phyloP scores from a whole-genome alignment of 768 basidiomycete species.

The Austroboletus eburneus region DNA sequence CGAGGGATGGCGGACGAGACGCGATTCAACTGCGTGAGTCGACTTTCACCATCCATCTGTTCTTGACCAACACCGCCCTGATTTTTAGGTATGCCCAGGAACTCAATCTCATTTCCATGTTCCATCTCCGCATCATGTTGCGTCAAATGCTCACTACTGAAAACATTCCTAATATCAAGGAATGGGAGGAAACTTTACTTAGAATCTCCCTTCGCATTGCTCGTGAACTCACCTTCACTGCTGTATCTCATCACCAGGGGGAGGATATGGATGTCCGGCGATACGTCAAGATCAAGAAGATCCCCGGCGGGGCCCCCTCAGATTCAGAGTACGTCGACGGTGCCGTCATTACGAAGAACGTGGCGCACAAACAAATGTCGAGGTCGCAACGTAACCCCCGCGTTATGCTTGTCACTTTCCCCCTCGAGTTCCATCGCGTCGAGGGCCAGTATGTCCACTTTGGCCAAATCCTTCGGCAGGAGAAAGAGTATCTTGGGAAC shows the following conservation, averaged over 20 bases:
- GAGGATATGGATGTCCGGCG: conserved; percentile 93
- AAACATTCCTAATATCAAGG: conserved; percentile 71
- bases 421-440: conserved; percentile 87
- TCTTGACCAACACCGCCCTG: not conserved
- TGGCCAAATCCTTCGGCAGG: conserved; percentile 85
- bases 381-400: conserved; percentile 79
- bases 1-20: conserved; percentile 82
- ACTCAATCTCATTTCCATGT: conserved; percentile 81
- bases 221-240: conserved; percentile 76
- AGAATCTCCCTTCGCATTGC: conserved; percentile 83
- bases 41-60: conserved; percentile 2
- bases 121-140: conserved; percentile 86
- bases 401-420: conserved; percentile 95
- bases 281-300: conserved; percentile 98
- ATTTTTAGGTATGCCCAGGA: conserved; percentile 69
- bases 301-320: conserved; percentile 86
- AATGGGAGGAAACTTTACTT: conserved; percentile 87
- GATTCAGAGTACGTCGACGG: conserved; percentile 98
- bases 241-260: conserved; percentile 67
- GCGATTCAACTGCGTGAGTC: conserved; percentile 86
- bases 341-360: conserved; percentile 96
- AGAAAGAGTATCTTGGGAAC: conserved; percentile 88
- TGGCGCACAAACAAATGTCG: conserved; percentile 94
- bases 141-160: conserved; percentile 86
- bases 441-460: conserved; percentile 93